Conservation (phyloP, 305 asterid genomes). For the Fraxinus baroniana region DNA sequence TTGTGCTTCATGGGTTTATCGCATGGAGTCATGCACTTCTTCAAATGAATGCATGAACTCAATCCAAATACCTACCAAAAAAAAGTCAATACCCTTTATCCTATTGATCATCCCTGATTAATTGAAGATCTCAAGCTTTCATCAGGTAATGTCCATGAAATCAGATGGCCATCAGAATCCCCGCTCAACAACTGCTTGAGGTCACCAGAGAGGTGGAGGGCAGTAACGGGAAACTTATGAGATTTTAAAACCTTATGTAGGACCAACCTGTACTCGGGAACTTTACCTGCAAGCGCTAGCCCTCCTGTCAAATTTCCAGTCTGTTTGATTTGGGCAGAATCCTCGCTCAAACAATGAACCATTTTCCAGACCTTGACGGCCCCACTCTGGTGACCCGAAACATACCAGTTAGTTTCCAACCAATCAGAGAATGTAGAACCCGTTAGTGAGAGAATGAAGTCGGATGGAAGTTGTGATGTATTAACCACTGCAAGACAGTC, state of each 20-base stretch:
- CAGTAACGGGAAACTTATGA: conserved; percentile 80
- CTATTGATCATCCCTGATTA: conserved; percentile 54
- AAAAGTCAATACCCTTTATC: not conserved
- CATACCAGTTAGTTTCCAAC: conserved; percentile 80
- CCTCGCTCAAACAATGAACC: conserved; percentile 76
- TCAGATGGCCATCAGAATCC: conserved; percentile 80
- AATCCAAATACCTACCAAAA: not conserved
- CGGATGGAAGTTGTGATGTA: conserved; percentile 97
- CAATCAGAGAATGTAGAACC: conserved; percentile 83
- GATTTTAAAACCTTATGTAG: conserved; percentile 78
- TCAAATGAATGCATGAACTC: not conserved
- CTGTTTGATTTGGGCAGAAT: conserved; percentile 43
- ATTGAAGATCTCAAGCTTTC: conserved; percentile 64
- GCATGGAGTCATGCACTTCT: not conserved
- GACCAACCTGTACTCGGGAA: conserved; percentile 79
- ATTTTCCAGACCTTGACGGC: conserved; percentile 94
- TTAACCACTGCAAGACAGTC: conserved; percentile 93
- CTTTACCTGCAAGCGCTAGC: conserved; percentile 49
- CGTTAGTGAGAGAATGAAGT: conserved; percentile 73
- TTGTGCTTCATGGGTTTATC: not conserved
- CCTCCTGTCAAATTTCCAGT: conserved; percentile 56
- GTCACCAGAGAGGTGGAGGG: conserved; percentile 78
- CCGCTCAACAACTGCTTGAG: conserved; percentile 87
- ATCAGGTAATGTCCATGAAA: conserved; percentile 91
- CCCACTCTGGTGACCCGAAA: conserved; percentile 97